Evolutionary conservation across 768 basidiomycete species (phyloP), one percentile per base, ranked within the genome.

Genomic region (Melanogaster broomeanus): DNA sequence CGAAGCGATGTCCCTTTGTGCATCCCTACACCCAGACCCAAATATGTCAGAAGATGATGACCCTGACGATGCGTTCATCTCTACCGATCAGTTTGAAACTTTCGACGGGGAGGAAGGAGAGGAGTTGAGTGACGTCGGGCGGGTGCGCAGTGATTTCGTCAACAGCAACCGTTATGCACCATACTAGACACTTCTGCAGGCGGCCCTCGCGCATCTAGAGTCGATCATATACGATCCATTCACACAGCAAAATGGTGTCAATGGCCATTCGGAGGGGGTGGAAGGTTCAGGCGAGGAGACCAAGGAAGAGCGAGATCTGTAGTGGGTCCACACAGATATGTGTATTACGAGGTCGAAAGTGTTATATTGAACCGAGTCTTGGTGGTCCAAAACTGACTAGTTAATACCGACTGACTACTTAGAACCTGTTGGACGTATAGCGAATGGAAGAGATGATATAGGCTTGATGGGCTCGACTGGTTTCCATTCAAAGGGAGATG

Each of bases 101-200:
- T 87, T 90, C 65, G 77, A 75, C 4, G 72, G 74, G 3, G 77
- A 78, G 42, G 84, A 78, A 49, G 78, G 73, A 19, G 76, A 91
- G 61, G 89, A 93, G 70, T 80, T 93, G 58, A 89, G 85, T 69
- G 85, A 87, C 74, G 88, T 87, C 58, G 93, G 93, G 76, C 84
- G 89, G 87, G 90, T 93, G 86, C 89, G 93, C 88, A 90, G 85
- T 70, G 81, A 88, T 88, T 88, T 88, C 69, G 63, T 79, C 72
- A 85, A 85, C 76, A 71, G 85, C 77, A 79, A 72, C 66, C 88
- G 92, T 71, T 93, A 76, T 73, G 75, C 82, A 52, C 93, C 93
- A 61, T 95, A 95, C 83, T 95, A 88, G 88, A 80, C 71, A 62
- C 61, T 45, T 44, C 44, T 45, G 59, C 73, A 93, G 90, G 91